Base-by-base conservation (phyloP, 176 grass and related monocot species). In the Oryza nivara region DNA sequence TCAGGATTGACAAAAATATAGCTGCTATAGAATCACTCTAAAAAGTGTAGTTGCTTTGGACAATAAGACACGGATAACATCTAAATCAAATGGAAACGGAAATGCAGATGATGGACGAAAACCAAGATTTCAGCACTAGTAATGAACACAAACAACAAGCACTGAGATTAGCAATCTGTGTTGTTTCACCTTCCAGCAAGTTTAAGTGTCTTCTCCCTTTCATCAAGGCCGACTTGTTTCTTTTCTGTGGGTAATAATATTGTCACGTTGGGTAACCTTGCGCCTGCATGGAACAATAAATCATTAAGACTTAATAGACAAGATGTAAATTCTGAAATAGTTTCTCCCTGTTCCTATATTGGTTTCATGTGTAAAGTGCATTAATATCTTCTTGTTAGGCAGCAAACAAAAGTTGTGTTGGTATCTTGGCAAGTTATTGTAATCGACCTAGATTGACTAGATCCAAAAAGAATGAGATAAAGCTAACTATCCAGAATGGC, bases 251-350 rank as follows among this genome's bases (percentile, higher is more conserved):
- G 96, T 78, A 98, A 86, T 47, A 98, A 63, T 76, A 98, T 83
- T 84, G 93, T 95, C 45, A 98, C 83, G 69, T 76, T 93, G 73
- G 96, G 93, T 77, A 98, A 87, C 67, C 84, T 95, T 83, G 96
- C 89, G 83, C 96, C 96, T 98, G 80, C 73, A 85, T 63, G 63
- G n/a, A 68, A 85, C 15, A 83, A 90, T 12, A 51, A 61, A 41
- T 83, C 61, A 72, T 85, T 75, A 85, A 67, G 79, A 73, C 36
- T 76, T 32, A 88, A 83, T 38, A 44, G 76, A 25, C 13, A 80
- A 19, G 28, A 87, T 35, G 38, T 69, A 70, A 28, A 16, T 32
- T 64, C 65, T 81, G 36, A 22, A 22, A 25, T 56, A 78, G 46
- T 80, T 74, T 80, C 34, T 40, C n/a, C n/a, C 17, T 72, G 69